phyloP scores from a whole-genome alignment of 768 basidiomycete species.

The Tulasnella sp. region DNA sequence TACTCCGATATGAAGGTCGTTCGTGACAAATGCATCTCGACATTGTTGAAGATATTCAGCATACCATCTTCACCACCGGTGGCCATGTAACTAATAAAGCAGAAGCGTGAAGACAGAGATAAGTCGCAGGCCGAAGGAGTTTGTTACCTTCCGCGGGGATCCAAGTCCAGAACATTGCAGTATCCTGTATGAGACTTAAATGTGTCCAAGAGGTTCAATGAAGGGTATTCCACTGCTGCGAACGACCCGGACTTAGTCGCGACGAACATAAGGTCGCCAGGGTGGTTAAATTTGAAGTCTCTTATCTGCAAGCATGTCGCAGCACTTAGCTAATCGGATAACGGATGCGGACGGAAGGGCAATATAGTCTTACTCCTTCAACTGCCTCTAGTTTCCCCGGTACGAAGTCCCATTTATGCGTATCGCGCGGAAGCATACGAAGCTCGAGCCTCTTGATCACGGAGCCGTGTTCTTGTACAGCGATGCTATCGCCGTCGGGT shows the following conservation, averaged over 20 bases:
- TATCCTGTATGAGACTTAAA: conserved; percentile 6
- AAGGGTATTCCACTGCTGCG: conserved; percentile 1
- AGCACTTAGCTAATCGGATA: not conserved
- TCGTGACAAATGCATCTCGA: not conserved
- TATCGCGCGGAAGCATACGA: not conserved
- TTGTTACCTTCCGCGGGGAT: conserved; percentile 1
- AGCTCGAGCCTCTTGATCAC: not conserved
- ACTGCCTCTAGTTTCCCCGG: not conserved
- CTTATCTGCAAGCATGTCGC: not conserved
- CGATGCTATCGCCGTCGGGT: conserved; percentile 7
- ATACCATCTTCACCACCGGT: conserved; percentile 10
- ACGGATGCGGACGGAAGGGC: too few relatives aligned
- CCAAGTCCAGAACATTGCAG: conserved; percentile 4
- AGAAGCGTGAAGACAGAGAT: not conserved
- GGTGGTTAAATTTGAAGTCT: conserved; percentile 12
- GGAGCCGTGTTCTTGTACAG: not conserved
- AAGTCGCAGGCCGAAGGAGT: not conserved
- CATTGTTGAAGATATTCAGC: conserved; percentile 10
- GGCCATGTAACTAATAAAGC: not conserved
- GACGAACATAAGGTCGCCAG: conserved; percentile 6
- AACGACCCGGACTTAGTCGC: conserved; percentile 5
- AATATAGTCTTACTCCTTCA: not conserved
- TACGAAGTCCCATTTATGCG: not conserved
- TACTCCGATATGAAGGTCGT: conserved; percentile 5
- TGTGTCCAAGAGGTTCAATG: not conserved